Evolutionary conservation across 108 stramenopile species (phyloP), one percentile per base, ranked within the genome.

Genomic region (Poteriospumella lacustris): DNA sequence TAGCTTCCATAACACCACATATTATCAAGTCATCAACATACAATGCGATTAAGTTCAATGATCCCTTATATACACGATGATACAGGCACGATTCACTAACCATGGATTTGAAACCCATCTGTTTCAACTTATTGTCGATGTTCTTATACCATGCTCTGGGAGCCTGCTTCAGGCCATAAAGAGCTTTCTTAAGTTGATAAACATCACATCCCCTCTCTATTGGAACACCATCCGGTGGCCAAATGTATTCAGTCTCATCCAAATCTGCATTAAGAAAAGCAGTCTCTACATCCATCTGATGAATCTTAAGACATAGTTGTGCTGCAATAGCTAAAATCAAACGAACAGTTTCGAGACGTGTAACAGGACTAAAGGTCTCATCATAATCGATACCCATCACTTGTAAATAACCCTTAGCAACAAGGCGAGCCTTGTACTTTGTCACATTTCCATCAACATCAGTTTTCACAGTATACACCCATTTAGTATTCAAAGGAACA

Each of bases 81-180:
- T 73, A 73, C 31, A 73, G 26, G 31, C 70, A 73, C 15, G 36
- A 26, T 52, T 73, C 70, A 73, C 29, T 64, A 33, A 31, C 31
- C 29, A 64, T 19, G 31, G 29, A 33, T 52, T 15, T 73, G 41
- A 73, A 44, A 73, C 47, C 15, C 29, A 26, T 52, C 41, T 52
- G 15, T 29, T 42, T 42, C 15, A 73, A 42, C 15, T 29, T 26
- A 73, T 73, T 26, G 41, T 56, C 28, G 36, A 73, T 29, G 15
- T 26, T 56, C 29, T 29, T 26, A 42, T 56, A 42, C 43, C 70
- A 73, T 73, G 15, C 43, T 44, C 28, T 73, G 19, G 70, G 47
- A 42, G 70, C 70, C 70, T 73, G 70, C 47, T 73, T 73, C n/a
- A 73, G 70, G 15, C 70, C 70, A 73, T 73, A 73, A 15, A 73